Percentiles rank a stretch among this genome's conserved stretches.
Evolutionary conservation across 1,284 basidiomycete genomes (phyloP).

Genomic region (Prillingera fragicola): DNA sequence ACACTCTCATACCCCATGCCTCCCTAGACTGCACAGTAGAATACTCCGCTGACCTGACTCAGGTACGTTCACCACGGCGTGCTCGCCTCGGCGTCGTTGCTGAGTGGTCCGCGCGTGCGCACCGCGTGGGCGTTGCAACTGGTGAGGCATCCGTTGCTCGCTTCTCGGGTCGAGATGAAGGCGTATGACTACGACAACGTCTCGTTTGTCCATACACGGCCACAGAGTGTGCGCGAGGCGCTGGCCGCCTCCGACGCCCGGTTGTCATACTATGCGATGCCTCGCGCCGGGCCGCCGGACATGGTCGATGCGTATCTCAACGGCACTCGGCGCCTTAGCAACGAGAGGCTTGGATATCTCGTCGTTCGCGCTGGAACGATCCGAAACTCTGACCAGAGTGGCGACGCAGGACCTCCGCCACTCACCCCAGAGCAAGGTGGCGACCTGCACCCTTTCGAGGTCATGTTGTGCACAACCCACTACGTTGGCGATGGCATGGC

Average conservation of each 20-base stretch:
- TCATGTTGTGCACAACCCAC: constrained; percentile 64
- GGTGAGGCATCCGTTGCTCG: constrained; percentile 62
- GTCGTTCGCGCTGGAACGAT: constrained; percentile 50
- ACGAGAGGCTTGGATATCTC: constrained; percentile 60
- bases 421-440: not conserved
- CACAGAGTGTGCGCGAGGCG: constrained; percentile 10
- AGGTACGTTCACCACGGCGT: constrained; percentile 59
- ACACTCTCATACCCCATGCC: too few relatives aligned
- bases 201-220: constrained; percentile 56
- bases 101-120: constrained; percentile 53
- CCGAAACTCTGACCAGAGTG: not conserved
- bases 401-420: not conserved
- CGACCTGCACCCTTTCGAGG: constrained; percentile 30
- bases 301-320: constrained; percentile 7
- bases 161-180: constrained; percentile 50
- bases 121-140: constrained; percentile 61
- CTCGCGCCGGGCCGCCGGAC: constrained; percentile 1
- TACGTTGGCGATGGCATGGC: constrained; percentile 75
- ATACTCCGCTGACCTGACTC: not conserved
- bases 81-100: constrained; percentile 50
- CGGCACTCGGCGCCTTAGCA: constrained; percentile 54
- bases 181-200: constrained; percentile 60
- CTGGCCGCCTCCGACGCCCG: constrained; percentile 14
- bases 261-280: constrained; percentile 8
- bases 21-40: too few relatives aligned